phyloP scores from a whole-genome alignment of 169 alveolate species.

The Plasmodium inui region DNA sequence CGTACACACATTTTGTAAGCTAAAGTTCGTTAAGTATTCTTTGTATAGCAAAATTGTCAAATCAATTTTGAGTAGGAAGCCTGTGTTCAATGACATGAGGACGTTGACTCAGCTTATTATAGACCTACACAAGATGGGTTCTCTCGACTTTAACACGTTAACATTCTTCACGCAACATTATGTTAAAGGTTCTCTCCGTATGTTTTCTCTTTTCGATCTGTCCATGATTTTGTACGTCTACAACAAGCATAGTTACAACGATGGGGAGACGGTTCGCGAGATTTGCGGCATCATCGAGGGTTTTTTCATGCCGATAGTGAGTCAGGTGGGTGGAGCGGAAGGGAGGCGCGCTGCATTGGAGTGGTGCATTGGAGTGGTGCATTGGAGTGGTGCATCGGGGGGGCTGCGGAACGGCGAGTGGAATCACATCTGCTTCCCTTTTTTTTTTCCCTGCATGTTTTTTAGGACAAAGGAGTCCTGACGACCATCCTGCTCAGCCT shows the following conservation, averaged over 20 bases:
- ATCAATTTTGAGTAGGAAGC: constrained; percentile 51
- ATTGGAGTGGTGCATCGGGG: too few species aligned
- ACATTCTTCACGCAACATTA: constrained; percentile 61
- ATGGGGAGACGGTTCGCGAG: constrained; percentile 1
- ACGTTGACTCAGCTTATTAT: constrained; percentile 48
- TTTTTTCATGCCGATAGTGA: constrained; percentile 24
- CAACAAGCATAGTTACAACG: constrained; percentile 57
- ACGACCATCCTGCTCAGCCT: constrained; percentile 54
- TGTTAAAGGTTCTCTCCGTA: neutral
- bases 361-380: too few species aligned
- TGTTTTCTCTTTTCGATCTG: constrained; percentile 43
- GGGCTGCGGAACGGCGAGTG: neutral
- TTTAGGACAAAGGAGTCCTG: constrained; percentile 66
- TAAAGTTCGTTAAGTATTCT: constrained; percentile 60
- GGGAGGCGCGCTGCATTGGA: too few species aligned
- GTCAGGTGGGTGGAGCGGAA: constrained; percentile 10
- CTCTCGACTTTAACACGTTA: constrained; percentile 22
- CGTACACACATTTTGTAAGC: constrained; percentile 55
- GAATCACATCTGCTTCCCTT: neutral
- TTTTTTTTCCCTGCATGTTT: neutral
- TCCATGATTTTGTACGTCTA: constrained; percentile 44
- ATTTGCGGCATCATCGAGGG: constrained; percentile 3
- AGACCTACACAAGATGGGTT: constrained; percentile 49
- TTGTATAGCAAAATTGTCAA: constrained; percentile 23
- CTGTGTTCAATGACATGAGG: constrained; percentile 2